phyloP scores from a whole-genome alignment of 164 flowering plant species.

The Echeveria elegans region DNA sequence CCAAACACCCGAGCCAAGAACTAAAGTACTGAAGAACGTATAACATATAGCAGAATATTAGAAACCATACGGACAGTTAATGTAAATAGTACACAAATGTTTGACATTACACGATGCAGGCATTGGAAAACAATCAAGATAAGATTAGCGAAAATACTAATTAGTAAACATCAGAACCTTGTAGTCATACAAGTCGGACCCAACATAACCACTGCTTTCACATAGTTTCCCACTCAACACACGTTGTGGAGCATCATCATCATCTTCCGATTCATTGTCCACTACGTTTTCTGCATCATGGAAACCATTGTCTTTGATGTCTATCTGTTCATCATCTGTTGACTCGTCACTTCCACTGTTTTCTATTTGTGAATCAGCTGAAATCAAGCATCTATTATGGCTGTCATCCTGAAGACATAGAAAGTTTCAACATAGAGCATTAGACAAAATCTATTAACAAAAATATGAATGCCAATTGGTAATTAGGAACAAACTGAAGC shows the following conservation, averaged over 20 bases:
- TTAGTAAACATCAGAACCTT: slow-evolving; percentile 36
- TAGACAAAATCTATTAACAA: neutral
- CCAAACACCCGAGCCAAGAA: too few species aligned
- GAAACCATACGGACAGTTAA: too few species aligned
- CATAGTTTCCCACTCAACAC: slow-evolving; percentile 78
- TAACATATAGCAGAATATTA: too few species aligned
- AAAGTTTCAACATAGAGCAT: neutral
- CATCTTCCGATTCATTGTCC: slow-evolving; percentile 66
- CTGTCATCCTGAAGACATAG: slow-evolving; percentile 61
- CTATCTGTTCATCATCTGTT: slow-evolving; percentile 64
- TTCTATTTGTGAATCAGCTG: slow-evolving; percentile 74
- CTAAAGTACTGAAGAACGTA: too few species aligned
- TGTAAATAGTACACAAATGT: too few species aligned
- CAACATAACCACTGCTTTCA: slow-evolving; percentile 81
- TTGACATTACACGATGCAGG: neutral
- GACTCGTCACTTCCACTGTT: slow-evolving; percentile 84
- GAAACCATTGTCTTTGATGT: slow-evolving; percentile 65
- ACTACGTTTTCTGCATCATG: slow-evolving; percentile 86
- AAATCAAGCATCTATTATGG: slow-evolving; percentile 69
- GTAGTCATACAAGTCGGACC: slow-evolving; percentile 84
- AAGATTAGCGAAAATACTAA: neutral
- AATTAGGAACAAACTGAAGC: neutral
- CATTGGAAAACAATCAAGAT: neutral
- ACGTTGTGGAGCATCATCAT: slow-evolving; percentile 39
- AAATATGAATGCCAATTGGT: neutral